phyloP scores from a whole-genome alignment of 2,329 filamentous ascomycete species.

The Colletotrichum noveboracense region DNA sequence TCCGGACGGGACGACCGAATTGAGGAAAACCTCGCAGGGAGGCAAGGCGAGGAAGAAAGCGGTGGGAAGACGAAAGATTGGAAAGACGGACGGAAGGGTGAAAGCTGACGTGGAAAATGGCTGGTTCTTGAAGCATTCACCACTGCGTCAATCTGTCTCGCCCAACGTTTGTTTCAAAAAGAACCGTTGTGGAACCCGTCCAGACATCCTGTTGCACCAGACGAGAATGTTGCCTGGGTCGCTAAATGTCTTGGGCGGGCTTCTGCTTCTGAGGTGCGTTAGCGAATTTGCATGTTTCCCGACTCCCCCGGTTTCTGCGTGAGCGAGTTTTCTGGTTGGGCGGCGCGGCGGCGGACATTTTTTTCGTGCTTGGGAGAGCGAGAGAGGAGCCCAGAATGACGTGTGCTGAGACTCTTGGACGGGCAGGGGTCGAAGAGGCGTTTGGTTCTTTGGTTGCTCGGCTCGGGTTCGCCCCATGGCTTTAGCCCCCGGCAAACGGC shows the following conservation, averaged over 20 bases:
- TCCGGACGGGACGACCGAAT: neutral
- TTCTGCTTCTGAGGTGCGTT: neutral
- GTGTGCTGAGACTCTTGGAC: constrained; percentile 4
- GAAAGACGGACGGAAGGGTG: neutral
- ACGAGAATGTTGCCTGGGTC: neutral
- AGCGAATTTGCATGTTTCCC: neutral
- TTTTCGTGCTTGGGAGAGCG: neutral
- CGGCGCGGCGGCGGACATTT: neutral
- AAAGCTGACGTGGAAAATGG: neutral
- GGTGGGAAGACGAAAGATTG: neutral
- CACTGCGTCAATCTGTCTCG: neutral
- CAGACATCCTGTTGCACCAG: neutral
- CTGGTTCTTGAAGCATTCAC: neutral
- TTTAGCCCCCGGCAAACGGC: neutral
- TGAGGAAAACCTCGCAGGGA: neutral
- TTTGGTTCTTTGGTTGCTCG: neutral
- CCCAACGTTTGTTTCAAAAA: neutral
- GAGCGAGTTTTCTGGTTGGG: neutral
- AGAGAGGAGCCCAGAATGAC: neutral
- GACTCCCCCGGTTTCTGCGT: neutral
- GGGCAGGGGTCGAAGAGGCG: neutral
- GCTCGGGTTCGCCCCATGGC: constrained; percentile 11
- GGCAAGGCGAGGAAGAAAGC: neutral
- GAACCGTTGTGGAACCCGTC: neutral
- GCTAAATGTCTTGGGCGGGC: neutral